phyloP scores from a whole-genome alignment of 331 rosid species.

The Pyracantha coccinea region DNA sequence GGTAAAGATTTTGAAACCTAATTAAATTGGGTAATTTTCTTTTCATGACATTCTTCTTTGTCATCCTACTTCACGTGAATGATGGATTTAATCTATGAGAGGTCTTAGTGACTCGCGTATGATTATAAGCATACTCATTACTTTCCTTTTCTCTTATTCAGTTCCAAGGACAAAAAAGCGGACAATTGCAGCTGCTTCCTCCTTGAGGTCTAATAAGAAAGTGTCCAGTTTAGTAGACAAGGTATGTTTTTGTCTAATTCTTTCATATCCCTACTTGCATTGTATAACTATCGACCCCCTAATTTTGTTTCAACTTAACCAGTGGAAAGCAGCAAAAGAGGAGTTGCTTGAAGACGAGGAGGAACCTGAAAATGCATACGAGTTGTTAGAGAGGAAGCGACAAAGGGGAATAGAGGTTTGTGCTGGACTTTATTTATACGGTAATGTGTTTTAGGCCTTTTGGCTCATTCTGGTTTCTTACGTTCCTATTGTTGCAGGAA shows the following conservation, averaged over 20 bases:
- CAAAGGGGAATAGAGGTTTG: constrained; percentile 87
- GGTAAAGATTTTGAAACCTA: constrained; percentile 31
- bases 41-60: not conserved
- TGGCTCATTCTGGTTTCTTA: constrained; percentile 19
- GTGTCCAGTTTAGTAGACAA: constrained; percentile 88
- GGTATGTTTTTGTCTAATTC: constrained; percentile 28
- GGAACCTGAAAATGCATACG: constrained; percentile 69
- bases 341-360: constrained; percentile 89
- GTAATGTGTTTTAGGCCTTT: not conserved
- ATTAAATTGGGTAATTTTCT: not conserved
- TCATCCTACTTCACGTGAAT: not conserved
- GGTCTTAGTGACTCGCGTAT: not conserved
- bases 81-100: not conserved
- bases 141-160: constrained; percentile 17
- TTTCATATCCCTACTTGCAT: not conserved
- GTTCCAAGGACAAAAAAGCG: constrained; percentile 60
- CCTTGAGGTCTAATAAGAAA: constrained; percentile 86
- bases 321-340: constrained; percentile 99
- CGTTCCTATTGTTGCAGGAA: constrained; percentile 26
- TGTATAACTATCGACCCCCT: not conserved
- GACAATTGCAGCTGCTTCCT: constrained; percentile 60
- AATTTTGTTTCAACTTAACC: not conserved
- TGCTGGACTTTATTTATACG: not conserved
- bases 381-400: constrained; percentile 75
- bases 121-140: not conserved